Percentiles rank a stretch among this genome's conserved stretches.
Conservation (phyloP, 371 early-diverging fungal species). For the Haplosporangium sp. region DNA sequence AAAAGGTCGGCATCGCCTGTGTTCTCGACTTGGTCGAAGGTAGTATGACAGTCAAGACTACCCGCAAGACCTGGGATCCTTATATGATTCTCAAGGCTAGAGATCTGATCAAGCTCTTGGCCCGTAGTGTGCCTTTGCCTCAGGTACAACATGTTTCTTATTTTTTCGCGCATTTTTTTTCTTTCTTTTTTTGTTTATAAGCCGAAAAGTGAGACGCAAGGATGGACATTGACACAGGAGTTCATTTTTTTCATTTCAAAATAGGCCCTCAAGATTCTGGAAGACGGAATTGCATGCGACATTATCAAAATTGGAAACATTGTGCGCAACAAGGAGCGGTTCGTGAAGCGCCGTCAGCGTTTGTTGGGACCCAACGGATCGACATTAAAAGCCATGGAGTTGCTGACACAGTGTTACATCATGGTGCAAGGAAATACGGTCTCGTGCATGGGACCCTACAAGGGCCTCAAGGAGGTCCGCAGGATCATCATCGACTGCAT, state of each 20-base stretch:
- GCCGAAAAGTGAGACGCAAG: background rate
- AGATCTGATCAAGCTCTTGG: constrained; percentile 95
- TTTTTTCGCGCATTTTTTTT: background rate
- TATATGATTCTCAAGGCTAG: constrained; percentile 97
- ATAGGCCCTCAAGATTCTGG: constrained; percentile 89
- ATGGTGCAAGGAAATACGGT: constrained; percentile 99
- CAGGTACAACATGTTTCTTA: constrained; percentile 67
- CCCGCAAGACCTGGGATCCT: constrained; percentile 97
- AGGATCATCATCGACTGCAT: constrained; percentile 96
- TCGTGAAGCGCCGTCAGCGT: constrained; percentile 98
- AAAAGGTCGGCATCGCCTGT: constrained; percentile 91
- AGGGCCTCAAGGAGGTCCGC: constrained; percentile 92
- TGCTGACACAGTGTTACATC: constrained; percentile 96
- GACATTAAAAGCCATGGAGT: constrained; percentile 98
- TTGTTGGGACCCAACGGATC: constrained; percentile 98
- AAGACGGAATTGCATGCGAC: constrained; percentile 96
- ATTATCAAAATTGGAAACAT: constrained; percentile 98
- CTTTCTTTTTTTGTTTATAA: background rate
- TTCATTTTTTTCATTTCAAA: background rate
- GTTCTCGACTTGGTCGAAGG: constrained; percentile 96
- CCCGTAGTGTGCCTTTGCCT: constrained; percentile 95
- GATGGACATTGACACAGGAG: background rate
- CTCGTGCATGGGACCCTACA: constrained; percentile 93
- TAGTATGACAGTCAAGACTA: constrained; percentile 98
- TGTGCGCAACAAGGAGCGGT: constrained; percentile 95